Evolutionary conservation across 2,329 filamentous ascomycete genomes (phyloP).

Genomic region (Trichoderma sp.): DNA sequence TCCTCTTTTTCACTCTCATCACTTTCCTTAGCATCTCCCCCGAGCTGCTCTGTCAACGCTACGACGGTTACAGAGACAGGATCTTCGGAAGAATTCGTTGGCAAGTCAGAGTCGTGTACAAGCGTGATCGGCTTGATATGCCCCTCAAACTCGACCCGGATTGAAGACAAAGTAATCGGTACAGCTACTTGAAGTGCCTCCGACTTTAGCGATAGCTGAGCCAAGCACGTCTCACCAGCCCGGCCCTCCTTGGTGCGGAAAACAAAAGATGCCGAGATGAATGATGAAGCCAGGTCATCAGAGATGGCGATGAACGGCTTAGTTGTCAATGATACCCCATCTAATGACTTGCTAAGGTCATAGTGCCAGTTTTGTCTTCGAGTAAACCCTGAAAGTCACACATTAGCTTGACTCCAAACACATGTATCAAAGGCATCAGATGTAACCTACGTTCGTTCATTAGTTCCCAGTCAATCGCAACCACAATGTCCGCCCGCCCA

Average conservation of each 20-base stretch:
- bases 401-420: not conserved
- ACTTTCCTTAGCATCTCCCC: constrained; percentile 13
- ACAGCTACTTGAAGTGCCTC: constrained; percentile 51
- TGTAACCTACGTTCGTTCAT: constrained; percentile 52
- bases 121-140: constrained; percentile 55
- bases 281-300: constrained; percentile 51
- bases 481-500: constrained; percentile 52
- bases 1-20: constrained; percentile 13
- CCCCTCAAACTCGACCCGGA: constrained; percentile 56
- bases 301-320: constrained; percentile 51
- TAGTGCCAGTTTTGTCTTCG: constrained; percentile 58
- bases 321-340: constrained; percentile 43
- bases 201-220: constrained; percentile 57
- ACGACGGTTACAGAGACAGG: constrained; percentile 26
- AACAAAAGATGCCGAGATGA: constrained; percentile 53
- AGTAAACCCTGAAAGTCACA: constrained; percentile 45
- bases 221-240: constrained; percentile 56
- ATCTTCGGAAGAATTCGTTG: constrained; percentile 15
- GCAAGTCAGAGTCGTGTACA: constrained; percentile 35
- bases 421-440: not conserved
- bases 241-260: constrained; percentile 58
- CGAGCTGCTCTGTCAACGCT: constrained; percentile 30
- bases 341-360: constrained; percentile 55
- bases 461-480: constrained; percentile 64
- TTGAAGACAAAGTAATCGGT: constrained; percentile 49